phyloP scores from a whole-genome alignment of 108 stramenopile genomes.

The Cyclotella distinguenda region DNA sequence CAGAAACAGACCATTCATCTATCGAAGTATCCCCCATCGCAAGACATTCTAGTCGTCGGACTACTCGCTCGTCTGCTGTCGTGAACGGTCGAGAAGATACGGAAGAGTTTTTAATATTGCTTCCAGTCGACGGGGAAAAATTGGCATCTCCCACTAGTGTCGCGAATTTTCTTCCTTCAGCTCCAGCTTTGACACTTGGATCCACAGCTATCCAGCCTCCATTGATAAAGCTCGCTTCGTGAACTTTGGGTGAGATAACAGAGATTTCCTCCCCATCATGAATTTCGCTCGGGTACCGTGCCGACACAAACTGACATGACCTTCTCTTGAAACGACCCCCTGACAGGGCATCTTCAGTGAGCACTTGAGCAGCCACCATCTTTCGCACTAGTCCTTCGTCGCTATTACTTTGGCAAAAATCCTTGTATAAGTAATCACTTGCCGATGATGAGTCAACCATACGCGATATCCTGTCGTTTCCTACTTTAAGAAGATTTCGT shows the following conservation, averaged over 20 bases:
- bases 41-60: conserved; percentile 73
- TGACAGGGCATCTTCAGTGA: conserved; percentile 55
- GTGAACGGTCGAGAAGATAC: conserved; percentile 32
- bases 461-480: conserved; percentile 45
- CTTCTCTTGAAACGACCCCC: conserved; percentile 81
- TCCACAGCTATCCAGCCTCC: conserved; percentile 86
- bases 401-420: conserved; percentile 22
- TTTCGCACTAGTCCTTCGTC: conserved; percentile 31
- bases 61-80: conserved; percentile 74
- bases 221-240: conserved; percentile 60
- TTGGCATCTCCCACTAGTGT: not conserved
- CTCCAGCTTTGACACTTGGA: conserved; percentile 55
- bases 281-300: not conserved
- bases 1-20: not conserved
- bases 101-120: conserved; percentile 3
- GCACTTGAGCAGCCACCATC: conserved; percentile 44
- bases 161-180: conserved; percentile 73
- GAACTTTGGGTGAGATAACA: not conserved
- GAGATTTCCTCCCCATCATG: not conserved
- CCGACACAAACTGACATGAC: conserved; percentile 55
- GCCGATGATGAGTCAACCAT: conserved; percentile 54
- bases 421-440: conserved; percentile 33
- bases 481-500: conserved; percentile 58
- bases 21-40: conserved; percentile 68
- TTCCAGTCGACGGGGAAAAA: conserved; percentile 3